phyloP scores from a whole-genome alignment of 2,329 filamentous ascomycete species.

The Dactylellina drechsleri region DNA sequence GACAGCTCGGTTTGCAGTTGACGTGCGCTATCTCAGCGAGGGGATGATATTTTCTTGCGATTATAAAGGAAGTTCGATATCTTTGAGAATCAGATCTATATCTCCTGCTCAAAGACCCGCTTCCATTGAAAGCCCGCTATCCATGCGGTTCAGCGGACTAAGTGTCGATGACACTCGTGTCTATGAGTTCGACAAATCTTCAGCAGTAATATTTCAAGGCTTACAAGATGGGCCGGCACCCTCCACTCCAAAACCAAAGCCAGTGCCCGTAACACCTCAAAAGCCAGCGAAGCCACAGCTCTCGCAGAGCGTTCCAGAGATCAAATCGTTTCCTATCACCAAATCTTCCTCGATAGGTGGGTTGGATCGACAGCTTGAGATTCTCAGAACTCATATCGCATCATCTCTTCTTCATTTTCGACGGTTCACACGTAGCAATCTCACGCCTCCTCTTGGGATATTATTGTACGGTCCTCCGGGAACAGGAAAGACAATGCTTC shows the following conservation, averaged over 20 bases:
- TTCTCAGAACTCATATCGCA: conserved; percentile 56
- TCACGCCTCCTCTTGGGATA: conserved; percentile 58
- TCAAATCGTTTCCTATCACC: conserved; percentile 44
- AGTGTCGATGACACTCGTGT: conserved; percentile 35
- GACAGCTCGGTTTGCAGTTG: conserved; percentile 7
- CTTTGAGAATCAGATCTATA: conserved; percentile 34
- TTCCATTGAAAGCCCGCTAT: background rate
- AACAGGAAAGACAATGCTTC: conserved; percentile 59
- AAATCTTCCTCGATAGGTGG: conserved; percentile 58
- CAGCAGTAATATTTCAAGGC: conserved; percentile 52
- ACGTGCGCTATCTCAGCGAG: conserved; percentile 34
- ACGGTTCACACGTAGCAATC: conserved; percentile 56
- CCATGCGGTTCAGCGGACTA: conserved; percentile 20
- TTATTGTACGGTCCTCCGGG: conserved; percentile 59
- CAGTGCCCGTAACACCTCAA: conserved; percentile 11
- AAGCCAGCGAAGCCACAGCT: conserved; percentile 17
- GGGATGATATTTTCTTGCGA: conserved; percentile 39
- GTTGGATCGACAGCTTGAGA: conserved; percentile 55
- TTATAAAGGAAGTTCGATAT: conserved; percentile 36
- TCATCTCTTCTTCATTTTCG: conserved; percentile 57
- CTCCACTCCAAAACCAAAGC: conserved; percentile 40
- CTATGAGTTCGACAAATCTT: conserved; percentile 40
- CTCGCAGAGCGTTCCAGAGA: conserved; percentile 15
- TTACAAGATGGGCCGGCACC: conserved; percentile 30
- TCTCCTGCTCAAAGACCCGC: conserved; percentile 12